Conservation (phyloP, 2,329 filamentous ascomycete genomes). For the Penicillium sp. region DNA sequence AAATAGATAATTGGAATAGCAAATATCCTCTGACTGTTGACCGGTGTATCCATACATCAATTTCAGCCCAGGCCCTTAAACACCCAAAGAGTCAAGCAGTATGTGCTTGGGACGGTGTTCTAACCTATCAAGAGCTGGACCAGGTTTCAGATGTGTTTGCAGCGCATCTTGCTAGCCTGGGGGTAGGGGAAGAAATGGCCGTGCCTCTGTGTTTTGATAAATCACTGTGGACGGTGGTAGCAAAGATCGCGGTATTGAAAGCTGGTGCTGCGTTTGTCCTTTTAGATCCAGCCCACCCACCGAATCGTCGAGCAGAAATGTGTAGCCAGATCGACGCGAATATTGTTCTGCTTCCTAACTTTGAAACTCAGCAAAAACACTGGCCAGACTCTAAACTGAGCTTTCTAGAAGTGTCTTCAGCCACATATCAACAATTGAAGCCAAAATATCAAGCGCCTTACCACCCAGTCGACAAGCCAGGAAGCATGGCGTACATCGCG, state of each 20-base stretch:
- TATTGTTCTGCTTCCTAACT: neutral
- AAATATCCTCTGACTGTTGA: too few species aligned
- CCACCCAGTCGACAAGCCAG: neutral
- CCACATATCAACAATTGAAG: neutral
- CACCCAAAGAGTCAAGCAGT: neutral
- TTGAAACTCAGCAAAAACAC: neutral
- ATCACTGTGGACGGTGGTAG: neutral
- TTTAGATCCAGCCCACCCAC: conserved; percentile 5
- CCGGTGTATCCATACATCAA: too few species aligned
- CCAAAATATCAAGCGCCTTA: neutral
- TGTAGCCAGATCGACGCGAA: neutral
- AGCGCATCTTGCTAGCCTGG: neutral
- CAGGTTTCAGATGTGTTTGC: neutral
- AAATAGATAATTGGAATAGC: too few species aligned
- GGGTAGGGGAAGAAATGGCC: neutral
- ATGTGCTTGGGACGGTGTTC: neutral
- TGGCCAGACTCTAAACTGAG: too few species aligned
- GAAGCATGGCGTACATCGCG: neutral
- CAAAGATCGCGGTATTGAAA: conserved; percentile 11
- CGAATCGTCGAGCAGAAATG: neutral
- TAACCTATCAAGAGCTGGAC: conserved; percentile 5
- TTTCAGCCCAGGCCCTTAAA: too few species aligned
- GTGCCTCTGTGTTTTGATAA: conserved; percentile 13
- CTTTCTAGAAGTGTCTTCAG: neutral
- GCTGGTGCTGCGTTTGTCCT: conserved; percentile 2